Evolutionary conservation across 139 green algal genomes (phyloP), one percentile per base, ranked within the genome.

Genomic region (Chlorella sp.): DNA sequence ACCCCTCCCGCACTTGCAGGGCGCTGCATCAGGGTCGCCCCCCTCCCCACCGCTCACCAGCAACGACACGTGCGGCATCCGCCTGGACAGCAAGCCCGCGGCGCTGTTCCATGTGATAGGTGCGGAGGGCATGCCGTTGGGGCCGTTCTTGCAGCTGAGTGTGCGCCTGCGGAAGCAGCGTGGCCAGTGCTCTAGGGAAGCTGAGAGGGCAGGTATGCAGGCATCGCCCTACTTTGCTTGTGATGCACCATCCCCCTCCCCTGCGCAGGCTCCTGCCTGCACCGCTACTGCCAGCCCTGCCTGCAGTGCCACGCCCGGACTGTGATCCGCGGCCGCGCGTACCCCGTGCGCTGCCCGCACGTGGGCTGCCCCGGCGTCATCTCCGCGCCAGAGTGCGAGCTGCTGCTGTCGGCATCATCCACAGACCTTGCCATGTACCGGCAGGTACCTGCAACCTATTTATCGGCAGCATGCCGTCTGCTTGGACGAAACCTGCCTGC

Each of bases 281-380:
- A 88, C 68, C 67, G 84, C 76, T 89, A 88, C 70, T 93, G 88
- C 81, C 24, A 8, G 5, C 58, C 16, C 41, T 93, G 90, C 84
- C 86, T 92, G 60, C 68, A 68, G n/a, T 30, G 58, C 17, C 90
- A 93, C 84, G 73, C 79, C 8, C 67, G 62, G n/a, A 65, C 56
- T 9, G 56, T 74, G 48, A 67, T 91, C 34, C n/a, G 75, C 36
- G 68, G 73, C n/a, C 73, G 84, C 20, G 24, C 36, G 11, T 90
- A 76, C 86, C 90, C 90, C 1, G 81, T 92, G 32, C 56, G 56
- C 41, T 88, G 84, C 70, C 84, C 84, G 32, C 28, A 81, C 11
- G 32, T 70, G 13, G 41, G 41, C 24, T 88, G 84, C 77, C 26
- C 1, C 28, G 41, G 13, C 30, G 6, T 38, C 54, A 70, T 88